Evolutionary conservation across 2,329 filamentous ascomycete species (phyloP).

Genomic region (Blastomyces gilchristii): DNA sequence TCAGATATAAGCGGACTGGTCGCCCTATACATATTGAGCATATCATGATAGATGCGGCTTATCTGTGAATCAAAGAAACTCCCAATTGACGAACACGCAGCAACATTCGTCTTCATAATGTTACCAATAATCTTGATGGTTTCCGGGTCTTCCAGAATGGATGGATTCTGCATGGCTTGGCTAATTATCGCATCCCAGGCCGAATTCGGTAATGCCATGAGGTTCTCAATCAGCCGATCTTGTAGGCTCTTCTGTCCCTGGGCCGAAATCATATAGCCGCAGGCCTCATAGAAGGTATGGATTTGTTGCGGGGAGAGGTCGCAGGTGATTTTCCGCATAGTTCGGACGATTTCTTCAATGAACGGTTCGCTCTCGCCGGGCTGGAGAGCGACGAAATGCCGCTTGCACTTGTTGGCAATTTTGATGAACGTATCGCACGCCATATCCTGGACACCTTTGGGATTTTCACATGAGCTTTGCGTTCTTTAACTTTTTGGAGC

Average conservation of each 20-base stretch:
- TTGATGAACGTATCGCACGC: conserved; percentile 99
- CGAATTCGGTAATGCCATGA: conserved; percentile 87
- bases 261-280: conserved; percentile 97
- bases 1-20: conserved; percentile 95
- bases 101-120: conserved; percentile 99
- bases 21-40: conserved; percentile 97
- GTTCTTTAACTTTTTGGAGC: neutral
- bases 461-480: conserved; percentile 21
- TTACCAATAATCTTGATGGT: conserved; percentile 98
- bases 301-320: conserved; percentile 94
- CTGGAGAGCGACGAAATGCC: conserved; percentile 93
- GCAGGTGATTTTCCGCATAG: conserved; percentile 88
- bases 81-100: conserved; percentile 93
- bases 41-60: conserved; percentile 92
- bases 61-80: conserved; percentile 98
- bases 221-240: conserved; percentile 76
- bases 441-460: conserved; percentile 89
- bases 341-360: conserved; percentile 96
- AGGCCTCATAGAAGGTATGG: conserved; percentile 98
- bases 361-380: conserved; percentile 91
- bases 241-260: conserved; percentile 93
- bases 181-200: conserved; percentile 95
- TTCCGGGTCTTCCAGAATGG: conserved; percentile 79
- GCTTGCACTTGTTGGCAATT: conserved; percentile 94
- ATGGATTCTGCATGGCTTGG: conserved; percentile 72